Evolutionary conservation across 495 filamentous ascomycete genomes (phyloP), one percentile per base, ranked within the genome.

Genomic region (Entonaema liquescens): DNA sequence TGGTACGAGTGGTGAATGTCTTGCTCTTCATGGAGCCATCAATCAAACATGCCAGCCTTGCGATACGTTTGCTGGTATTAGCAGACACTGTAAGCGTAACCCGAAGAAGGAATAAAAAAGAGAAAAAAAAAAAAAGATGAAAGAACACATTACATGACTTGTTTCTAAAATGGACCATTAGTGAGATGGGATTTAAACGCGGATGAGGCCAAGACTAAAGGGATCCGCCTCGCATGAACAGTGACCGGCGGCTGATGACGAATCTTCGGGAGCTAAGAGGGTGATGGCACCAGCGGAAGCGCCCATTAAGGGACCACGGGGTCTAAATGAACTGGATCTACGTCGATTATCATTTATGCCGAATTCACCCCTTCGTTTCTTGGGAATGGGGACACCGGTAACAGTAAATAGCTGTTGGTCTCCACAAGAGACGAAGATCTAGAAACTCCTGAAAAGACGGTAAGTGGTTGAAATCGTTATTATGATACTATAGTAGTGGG

Each of bases 181-280:
- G 35, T 59, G 59, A 28, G 40, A 31, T 49, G 36, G 25, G 19
- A 25, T 31, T 29, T 60, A 21, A 56, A 44, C 33, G 40, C 15
- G 52, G 25, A 19, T 40, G 60, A 44, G 35, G 31, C 25, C n/a
- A 61, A 68, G 25, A 19, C 29, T 35, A 59, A 17, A 49, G 59
- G 59, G 65, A 72, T 65, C 60, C 17, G 62, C 65, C 5, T 55
- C 55, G 70, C 70, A 72, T 72, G 56, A 68, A 65, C 47, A 59
- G 26, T 25, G 17, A 12, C 15, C 25, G 28, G 40, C 52, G 31
- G 58, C 17, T 65, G 64, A 56, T 67, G 63, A 72, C 69, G 64
- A 63, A 59, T 29, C 58, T 21, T 33, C n/a, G 47, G 49, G 29
- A 35, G 25, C 49, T 56, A 49, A 58, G 25, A 38, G 38, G 15